These are phyloP conservation scores for Epithele typhae DNA, from an alignment of 768 basidiomycete genomes.

Conservation along the genomic window DNA sequence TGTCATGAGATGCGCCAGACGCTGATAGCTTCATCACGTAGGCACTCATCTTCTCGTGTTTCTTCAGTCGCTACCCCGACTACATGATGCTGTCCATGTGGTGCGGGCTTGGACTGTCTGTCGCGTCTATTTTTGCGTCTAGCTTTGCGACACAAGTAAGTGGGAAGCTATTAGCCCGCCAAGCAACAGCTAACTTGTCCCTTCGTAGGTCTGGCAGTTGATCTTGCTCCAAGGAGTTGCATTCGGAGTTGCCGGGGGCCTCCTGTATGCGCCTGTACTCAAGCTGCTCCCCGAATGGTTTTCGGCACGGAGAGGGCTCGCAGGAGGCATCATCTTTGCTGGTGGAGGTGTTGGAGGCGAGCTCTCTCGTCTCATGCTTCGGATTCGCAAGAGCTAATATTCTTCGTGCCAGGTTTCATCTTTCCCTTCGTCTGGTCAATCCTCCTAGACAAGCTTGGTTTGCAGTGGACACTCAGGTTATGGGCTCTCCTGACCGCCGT, in stretches of 20 bases:
- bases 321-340: slow-evolving; percentile 21
- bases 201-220: slow-evolving; percentile 19
- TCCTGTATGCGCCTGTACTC: slow-evolving; percentile 13
- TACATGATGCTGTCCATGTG: slow-evolving; percentile 14
- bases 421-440: slow-evolving; percentile 18
- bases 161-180: neutral
- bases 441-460: slow-evolving; percentile 14
- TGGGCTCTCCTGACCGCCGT: slow-evolving; percentile 15
- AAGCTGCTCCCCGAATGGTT: slow-evolving; percentile 21
- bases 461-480: slow-evolving; percentile 20
- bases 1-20: too few relatives aligned
- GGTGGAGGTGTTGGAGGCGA: slow-evolving; percentile 21
- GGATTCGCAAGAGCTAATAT: neutral
- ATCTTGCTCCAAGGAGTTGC: slow-evolving; percentile 20
- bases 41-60: slow-evolving; percentile 12
- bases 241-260: slow-evolving; percentile 18
- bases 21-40: neutral
- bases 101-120: slow-evolving; percentile 14
- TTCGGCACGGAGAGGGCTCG: slow-evolving; percentile 17
- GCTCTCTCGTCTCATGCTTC: neutral
- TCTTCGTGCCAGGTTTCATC: slow-evolving; percentile 9
- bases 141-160: slow-evolving; percentile 20
- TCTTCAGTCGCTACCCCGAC: slow-evolving; percentile 19
- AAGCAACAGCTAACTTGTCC: neutral
- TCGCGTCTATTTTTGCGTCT: slow-evolving; percentile 12